These are phyloP conservation scores for Thelephora ganbajun DNA, from an alignment of 768 basidiomycete genomes.

Conservation along the genomic window DNA sequence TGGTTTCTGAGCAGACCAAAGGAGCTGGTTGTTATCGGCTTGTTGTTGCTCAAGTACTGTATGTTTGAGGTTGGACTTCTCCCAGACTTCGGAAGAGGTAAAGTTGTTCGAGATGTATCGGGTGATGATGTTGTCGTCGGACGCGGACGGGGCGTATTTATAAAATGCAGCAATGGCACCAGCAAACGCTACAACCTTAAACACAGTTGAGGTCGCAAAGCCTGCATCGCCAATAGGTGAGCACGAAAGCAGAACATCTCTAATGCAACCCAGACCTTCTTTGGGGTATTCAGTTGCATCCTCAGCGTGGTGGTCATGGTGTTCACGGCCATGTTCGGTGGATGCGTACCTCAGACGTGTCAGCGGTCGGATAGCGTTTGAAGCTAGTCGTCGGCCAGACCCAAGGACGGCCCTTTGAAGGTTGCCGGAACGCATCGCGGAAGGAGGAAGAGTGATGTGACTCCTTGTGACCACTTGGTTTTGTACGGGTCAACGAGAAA, in stretches of 20 bases:
- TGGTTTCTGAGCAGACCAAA: slow-evolving; percentile 29
- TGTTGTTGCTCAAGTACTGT: slow-evolving; percentile 29
- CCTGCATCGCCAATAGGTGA: slow-evolving; percentile 21
- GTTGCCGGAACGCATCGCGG: slow-evolving; percentile 30
- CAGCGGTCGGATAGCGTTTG: slow-evolving; percentile 26
- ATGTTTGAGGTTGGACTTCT: slow-evolving; percentile 41
- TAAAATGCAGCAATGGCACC: slow-evolving; percentile 39
- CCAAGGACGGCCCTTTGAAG: slow-evolving; percentile 18
- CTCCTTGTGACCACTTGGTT: slow-evolving; percentile 1
- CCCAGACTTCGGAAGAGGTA: slow-evolving; percentile 41
- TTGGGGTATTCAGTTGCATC: slow-evolving; percentile 32
- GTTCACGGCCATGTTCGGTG: slow-evolving; percentile 26
- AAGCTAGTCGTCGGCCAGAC: slow-evolving; percentile 17
- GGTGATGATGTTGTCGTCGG: slow-evolving; percentile 49
- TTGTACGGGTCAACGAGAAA: slow-evolving; percentile 4
- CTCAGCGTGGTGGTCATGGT: slow-evolving; percentile 23
- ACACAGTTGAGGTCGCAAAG: slow-evolving; percentile 56
- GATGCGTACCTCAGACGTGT: slow-evolving; percentile 23
- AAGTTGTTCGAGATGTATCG: slow-evolving; percentile 49
- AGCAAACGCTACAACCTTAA: slow-evolving; percentile 40
- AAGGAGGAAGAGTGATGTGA: slow-evolving; percentile 3
- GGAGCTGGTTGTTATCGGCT: slow-evolving; percentile 27
- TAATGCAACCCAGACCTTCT: slow-evolving; percentile 36
- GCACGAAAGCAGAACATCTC: background rate
- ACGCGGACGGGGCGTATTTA: slow-evolving; percentile 53